Evolutionary conservation across 768 basidiomycete species (phyloP), one percentile per base, ranked within the genome.

Genomic region (Hortiboletus flavorubellus): DNA sequence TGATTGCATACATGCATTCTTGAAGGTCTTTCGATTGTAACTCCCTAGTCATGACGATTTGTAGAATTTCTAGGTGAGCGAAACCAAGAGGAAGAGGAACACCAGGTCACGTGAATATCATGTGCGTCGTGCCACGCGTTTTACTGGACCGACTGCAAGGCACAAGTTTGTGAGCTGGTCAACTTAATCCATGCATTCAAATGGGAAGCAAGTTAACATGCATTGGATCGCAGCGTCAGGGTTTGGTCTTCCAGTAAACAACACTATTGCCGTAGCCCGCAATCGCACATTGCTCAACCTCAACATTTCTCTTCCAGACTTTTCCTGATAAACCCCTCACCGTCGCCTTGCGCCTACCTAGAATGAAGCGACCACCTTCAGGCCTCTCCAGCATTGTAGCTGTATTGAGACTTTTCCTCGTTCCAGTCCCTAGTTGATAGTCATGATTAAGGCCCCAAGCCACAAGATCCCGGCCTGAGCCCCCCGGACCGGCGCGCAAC

Each of bases 371-470:
- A 48, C 76, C 78, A 5, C 81, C 86, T 50, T 80, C 79, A 2
- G 75, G 73, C 8, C 72, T 71, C 49, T 79, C 76, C 45, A 91
- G 68, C 26, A 72, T 72, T 2, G 75, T 74, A 1, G 90, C 88
- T 33, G 78, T 65, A 4, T 82, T 74, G 29, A 82, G 58, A 60
- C 83, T 86, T 12, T 80, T 73, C 59, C 82, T 81, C 66, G 81
- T 87, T 37, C 89, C 88, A 62, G 83, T 89, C 11, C 90, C 90
- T 5, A 91, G 77, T 67, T 92, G 89, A 56, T 80, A 86, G 34
- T 86, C 81, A 45, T 83, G 78, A 61, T 90, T 91, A 54, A 78
- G 77, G 2, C 91, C 91, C 88, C 87, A 92, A 0, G 76, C 79
- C 42, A 86, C 68, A 37, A 92, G 71, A 68, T 92, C 91, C 48